Conservation (phyloP, 2,329 filamentous ascomycete genomes). For the Teratosphaeria destructans region DNA sequence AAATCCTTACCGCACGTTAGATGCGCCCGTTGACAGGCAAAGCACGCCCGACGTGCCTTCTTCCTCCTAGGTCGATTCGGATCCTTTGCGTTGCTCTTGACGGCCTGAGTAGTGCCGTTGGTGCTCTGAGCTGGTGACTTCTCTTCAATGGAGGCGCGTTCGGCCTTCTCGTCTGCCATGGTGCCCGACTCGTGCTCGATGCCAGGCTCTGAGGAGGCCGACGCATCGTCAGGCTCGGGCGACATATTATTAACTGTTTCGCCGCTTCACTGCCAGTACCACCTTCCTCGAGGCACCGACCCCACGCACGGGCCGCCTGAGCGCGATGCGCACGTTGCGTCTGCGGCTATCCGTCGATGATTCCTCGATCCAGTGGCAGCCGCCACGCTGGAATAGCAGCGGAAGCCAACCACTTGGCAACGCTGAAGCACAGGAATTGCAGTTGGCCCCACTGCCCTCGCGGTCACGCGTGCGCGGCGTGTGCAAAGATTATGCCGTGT, state of each 20-base stretch:
- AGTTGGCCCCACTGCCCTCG: neutral
- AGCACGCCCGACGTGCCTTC: conserved; percentile 91
- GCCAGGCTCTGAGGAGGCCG: conserved; percentile 38
- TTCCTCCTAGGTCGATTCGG: conserved; percentile 81
- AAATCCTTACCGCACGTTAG: conserved; percentile 80
- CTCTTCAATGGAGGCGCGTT: conserved; percentile 29
- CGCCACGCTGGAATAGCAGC: conserved; percentile 11
- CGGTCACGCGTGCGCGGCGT: conserved; percentile 6
- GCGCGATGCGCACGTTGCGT: conserved; percentile 31
- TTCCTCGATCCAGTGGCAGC: conserved; percentile 11
- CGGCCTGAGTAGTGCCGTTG: conserved; percentile 24
- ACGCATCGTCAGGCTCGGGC: conserved; percentile 38
- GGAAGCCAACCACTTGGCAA: conserved; percentile 2
- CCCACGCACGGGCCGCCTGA: conserved; percentile 24
- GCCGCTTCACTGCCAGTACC: conserved; percentile 11
- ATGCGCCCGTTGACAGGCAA: conserved; percentile 93
- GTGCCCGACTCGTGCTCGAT: conserved; percentile 29
- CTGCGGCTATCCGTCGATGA: conserved; percentile 30
- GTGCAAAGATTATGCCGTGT: conserved; percentile 6
- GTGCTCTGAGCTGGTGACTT: conserved; percentile 24
- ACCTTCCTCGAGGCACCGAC: conserved; percentile 22
- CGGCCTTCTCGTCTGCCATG: conserved; percentile 35
- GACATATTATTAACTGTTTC: conserved; percentile 39
- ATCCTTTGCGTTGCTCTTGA: conserved; percentile 60
- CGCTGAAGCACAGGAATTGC: conserved; percentile 2